A percentile compares a stretch with the other conserved stretches of the same genome.
phyloP scores from a whole-genome alignment of 2,329 filamentous ascomycete genomes.

The Ophiognomonia clavigignenti-juglandacearum region DNA sequence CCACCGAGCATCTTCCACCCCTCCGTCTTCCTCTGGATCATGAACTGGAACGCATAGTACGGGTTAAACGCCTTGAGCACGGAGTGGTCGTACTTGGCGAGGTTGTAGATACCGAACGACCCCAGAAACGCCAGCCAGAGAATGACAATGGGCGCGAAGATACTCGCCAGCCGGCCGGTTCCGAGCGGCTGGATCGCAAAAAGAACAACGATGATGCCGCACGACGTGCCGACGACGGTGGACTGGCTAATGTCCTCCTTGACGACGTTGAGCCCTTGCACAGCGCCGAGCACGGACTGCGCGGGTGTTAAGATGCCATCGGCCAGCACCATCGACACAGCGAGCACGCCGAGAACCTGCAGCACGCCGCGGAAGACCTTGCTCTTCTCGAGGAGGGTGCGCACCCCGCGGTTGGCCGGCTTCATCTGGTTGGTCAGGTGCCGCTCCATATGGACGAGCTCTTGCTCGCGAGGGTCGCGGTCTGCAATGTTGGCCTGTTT shows the following conservation, averaged over 20 bases:
- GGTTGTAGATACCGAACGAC: conserved; percentile 58
- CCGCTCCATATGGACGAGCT: conserved; percentile 53
- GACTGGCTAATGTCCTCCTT: conserved; percentile 46
- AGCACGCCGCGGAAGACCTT: conserved; percentile 45
- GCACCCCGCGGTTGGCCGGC: conserved; percentile 44
- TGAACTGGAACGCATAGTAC: conserved; percentile 55
- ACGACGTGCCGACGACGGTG: conserved; percentile 59
- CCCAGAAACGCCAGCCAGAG: conserved; percentile 61
- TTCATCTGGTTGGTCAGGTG: conserved; percentile 50
- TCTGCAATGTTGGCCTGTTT: conserved; percentile 50
- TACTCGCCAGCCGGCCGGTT: conserved; percentile 50
- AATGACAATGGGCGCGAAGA: conserved; percentile 61
- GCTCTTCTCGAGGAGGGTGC: conserved; percentile 53
- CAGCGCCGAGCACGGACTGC: conserved; percentile 62
- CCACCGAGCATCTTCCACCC: conserved; percentile 63
- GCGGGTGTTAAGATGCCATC: conserved; percentile 62
- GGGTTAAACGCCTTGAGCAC: conserved; percentile 52
- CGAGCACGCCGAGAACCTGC: conserved; percentile 58
- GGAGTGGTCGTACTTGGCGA: conserved; percentile 43
- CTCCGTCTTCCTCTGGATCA: conserved; percentile 51
- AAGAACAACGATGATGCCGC: conserved; percentile 57
- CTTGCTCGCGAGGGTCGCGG: conserved; percentile 53
- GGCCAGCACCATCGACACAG: conserved; percentile 60
- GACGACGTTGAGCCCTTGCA: conserved; percentile 58
- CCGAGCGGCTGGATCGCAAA: conserved; percentile 62